Base-by-base conservation (phyloP, 768 basidiomycete genomes). In the Crepidotus variabilis region DNA sequence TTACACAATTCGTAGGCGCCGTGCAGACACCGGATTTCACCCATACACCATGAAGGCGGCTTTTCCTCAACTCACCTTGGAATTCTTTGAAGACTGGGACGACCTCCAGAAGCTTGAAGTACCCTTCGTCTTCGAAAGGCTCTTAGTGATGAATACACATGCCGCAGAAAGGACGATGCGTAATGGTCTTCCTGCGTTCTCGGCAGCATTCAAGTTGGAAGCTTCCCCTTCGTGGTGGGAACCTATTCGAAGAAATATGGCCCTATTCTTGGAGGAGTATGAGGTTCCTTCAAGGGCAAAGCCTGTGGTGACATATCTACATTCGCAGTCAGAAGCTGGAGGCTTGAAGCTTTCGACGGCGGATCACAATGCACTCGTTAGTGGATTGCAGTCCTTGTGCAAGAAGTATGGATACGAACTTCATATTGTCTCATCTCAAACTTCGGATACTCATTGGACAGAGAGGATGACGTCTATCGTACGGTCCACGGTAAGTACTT, bases 111-210 rank as follows among this genome's bases (percentile, higher is more conserved):
- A 79, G 56, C 81, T 91, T 63, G 75, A 78, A 18, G 77, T 84
- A 16, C 89, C 93, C 0, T 92, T 86, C 67, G 63, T 94, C 16
- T 72, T 92, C 52, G 87, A 90, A 61, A 85, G 91, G 10, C 74
- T 90, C 11, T 83, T 96, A 32, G 72, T 97, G 33, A 86, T 85
- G 0, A 92, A 95, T 64, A 75, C 86, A 47, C 78, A 81, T n/a
- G 88, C 87, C 0, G 86, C 90, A 1, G 62, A 61, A n/a, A 57
- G 60, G 10, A 60, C 59, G 1, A 33, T 70, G 2, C 48, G 69
- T 13, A 51, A 39, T 1, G 68, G 72, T 16, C 70, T 76, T 21
- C 79, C 81, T 10, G 64, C 67, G 5, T 79, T 78, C 69, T 68
- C 76, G 36, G 63, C 79, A 51, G 64, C 79, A 49, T 76, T 79